phyloP scores from a whole-genome alignment of 2,329 filamentous ascomycete species.

The Colletotrichum liaoningense region DNA sequence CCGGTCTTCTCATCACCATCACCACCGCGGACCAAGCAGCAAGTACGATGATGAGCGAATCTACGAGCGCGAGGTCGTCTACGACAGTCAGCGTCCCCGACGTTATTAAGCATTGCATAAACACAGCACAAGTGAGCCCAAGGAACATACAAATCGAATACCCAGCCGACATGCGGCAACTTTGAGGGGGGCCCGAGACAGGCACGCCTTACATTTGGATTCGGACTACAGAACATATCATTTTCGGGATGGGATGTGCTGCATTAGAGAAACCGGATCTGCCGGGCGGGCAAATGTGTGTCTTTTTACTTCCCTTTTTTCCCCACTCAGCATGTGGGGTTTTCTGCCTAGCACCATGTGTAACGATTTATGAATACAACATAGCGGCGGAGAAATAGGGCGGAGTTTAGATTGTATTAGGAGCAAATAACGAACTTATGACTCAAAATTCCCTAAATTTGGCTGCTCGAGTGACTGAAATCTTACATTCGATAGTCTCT shows the following conservation, averaged over 20 bases:
- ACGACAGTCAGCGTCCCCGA: conserved; percentile 56
- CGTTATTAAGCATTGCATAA: conserved; percentile 23
- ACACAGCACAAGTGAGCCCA: not conserved
- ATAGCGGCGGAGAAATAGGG: conserved; percentile 33
- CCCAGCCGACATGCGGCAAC: not conserved
- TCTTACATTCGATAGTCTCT: no score
- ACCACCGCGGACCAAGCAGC: conserved; percentile 43
- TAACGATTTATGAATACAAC: conserved; percentile 36
- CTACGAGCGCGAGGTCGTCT: conserved; percentile 76
- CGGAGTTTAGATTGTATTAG: conserved; percentile 34
- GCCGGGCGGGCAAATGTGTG: not conserved
- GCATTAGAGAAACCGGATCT: conserved; percentile 32
- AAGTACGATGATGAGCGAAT: conserved; percentile 71
- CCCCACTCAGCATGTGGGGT: conserved; percentile 1
- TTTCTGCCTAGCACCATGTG: conserved; percentile 30
- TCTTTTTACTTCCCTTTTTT: conserved; percentile 24
- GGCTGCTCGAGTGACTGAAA: not conserved
- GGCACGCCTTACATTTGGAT: conserved; percentile 8
- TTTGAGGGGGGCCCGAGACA: not conserved
- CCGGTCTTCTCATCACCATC: conserved; percentile 46
- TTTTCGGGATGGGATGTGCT: conserved; percentile 9
- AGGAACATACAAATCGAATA: not conserved
- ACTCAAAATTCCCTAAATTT: not conserved
- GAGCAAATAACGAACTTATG: conserved; percentile 35
- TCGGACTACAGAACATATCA: conserved; percentile 29